Conservation (phyloP, 2,329 filamentous ascomycete species). For the Dactylellina haptotyla region DNA sequence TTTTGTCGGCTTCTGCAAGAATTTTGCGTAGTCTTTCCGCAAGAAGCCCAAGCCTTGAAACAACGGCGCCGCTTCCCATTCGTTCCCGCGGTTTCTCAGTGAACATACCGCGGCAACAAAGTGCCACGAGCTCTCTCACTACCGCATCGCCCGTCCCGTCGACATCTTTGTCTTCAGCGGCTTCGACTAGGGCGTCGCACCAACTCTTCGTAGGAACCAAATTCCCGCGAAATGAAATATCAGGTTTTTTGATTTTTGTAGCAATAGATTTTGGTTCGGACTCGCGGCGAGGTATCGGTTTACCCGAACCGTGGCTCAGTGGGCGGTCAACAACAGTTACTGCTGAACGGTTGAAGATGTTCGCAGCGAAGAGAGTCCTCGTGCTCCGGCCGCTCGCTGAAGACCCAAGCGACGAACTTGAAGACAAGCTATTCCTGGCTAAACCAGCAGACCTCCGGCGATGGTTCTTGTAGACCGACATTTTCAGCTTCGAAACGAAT, state of each 20-base stretch:
- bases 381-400: constrained; percentile 35
- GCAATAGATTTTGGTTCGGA: constrained; percentile 19
- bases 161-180: constrained; percentile 46
- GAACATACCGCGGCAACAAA: constrained; percentile 51
- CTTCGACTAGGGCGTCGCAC: constrained; percentile 46
- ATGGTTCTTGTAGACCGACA: constrained; percentile 60
- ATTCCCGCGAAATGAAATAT: constrained; percentile 48
- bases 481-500: constrained; percentile 74
- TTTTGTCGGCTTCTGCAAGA: constrained; percentile 13
- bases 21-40: constrained; percentile 46
- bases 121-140: constrained; percentile 34
- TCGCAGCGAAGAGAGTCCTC: constrained; percentile 18
- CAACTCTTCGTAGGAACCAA: constrained; percentile 30
- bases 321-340: constrained; percentile 25
- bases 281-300: constrained; percentile 19
- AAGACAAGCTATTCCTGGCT: constrained; percentile 28
- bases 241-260: constrained; percentile 25
- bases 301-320: constrained; percentile 12
- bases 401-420: constrained; percentile 41
- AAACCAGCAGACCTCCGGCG: constrained; percentile 17
- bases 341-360: constrained; percentile 32
- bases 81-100: constrained; percentile 38
- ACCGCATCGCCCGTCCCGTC: constrained; percentile 48
- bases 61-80: constrained; percentile 44
- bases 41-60: constrained; percentile 37